A percentile compares a stretch with the other conserved stretches of the same genome.
These are phyloP conservation scores for Claviceps paspali DNA, from an alignment of 2,329 filamentous ascomycete genomes.

Conservation along the genomic window DNA sequence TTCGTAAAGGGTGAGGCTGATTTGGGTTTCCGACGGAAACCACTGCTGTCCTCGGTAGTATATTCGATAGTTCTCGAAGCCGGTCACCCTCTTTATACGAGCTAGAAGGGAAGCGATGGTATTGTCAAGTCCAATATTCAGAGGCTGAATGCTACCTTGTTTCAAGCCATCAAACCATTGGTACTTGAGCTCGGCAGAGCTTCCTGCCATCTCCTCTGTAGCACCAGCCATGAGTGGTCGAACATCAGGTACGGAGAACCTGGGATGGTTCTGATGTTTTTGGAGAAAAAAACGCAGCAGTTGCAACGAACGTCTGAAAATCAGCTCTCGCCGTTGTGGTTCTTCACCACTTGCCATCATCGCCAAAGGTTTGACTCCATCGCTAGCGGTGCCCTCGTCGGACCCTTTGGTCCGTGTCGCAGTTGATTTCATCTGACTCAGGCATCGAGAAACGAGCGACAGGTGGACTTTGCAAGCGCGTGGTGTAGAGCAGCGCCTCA, in stretches of 20 bases:
- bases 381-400: conserved; percentile 24
- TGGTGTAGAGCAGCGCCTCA: conserved; percentile 31
- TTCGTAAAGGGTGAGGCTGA: conserved; percentile 50
- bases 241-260: conserved; percentile 43
- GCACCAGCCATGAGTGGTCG: conserved; percentile 35
- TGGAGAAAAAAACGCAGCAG: conserved; percentile 54
- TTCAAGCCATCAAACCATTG: conserved; percentile 53
- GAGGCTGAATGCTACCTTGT: conserved; percentile 42
- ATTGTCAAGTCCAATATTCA: conserved; percentile 55
- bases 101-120: conserved; percentile 56
- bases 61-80: conserved; percentile 60
- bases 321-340: conserved; percentile 33
- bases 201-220: conserved; percentile 41
- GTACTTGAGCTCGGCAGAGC: conserved; percentile 52
- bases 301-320: conserved; percentile 53
- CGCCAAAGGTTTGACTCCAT: conserved; percentile 37
- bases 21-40: conserved; percentile 41
- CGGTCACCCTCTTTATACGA: conserved; percentile 51
- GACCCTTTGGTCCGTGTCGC: conserved; percentile 37
- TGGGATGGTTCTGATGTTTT: conserved; percentile 45
- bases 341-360: conserved; percentile 33
- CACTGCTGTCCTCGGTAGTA: conserved; percentile 57
- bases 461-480: conserved; percentile 47
- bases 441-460: conserved; percentile 56
- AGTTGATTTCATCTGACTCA: conserved; percentile 51